Evolutionary conservation across 352 stramenopile genomes (phyloP).

Genomic region (Pythium aquatile): DNA sequence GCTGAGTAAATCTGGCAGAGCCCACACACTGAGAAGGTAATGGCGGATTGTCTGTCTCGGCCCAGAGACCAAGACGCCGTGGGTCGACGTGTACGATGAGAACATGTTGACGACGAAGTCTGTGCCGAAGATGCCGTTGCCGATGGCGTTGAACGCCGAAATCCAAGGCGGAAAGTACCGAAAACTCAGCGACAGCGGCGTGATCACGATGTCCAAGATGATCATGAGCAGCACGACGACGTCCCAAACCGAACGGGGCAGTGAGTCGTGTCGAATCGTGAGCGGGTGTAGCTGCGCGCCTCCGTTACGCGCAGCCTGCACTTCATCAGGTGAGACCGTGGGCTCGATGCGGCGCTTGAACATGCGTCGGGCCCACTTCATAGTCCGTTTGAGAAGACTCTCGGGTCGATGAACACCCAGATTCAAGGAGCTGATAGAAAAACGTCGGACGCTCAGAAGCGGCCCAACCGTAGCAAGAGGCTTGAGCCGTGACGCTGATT

Average conservation of each 20-base stretch:
- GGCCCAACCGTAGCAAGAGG: constrained; percentile 8
- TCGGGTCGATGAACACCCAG: background rate
- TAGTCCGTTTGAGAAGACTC: background rate
- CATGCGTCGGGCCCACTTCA: constrained; percentile 15
- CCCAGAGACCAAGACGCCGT: constrained; percentile 49
- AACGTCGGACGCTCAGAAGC: constrained; percentile 32
- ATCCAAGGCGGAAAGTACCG: constrained; percentile 35
- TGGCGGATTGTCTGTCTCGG: constrained; percentile 38
- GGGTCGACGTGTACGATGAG: constrained; percentile 54
- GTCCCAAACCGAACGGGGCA: constrained; percentile 47
- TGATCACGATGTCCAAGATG: constrained; percentile 55
- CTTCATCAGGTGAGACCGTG: constrained; percentile 39
- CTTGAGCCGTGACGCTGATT: background rate
- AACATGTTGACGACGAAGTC: constrained; percentile 64
- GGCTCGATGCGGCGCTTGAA: constrained; percentile 20
- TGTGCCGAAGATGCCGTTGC: constrained; percentile 49
- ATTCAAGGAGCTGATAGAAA: constrained; percentile 39
- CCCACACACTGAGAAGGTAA: constrained; percentile 60
- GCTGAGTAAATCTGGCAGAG: constrained; percentile 59
- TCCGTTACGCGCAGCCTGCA: constrained; percentile 37
- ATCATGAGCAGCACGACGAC: constrained; percentile 59
- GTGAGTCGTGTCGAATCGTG: constrained; percentile 53
- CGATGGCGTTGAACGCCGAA: constrained; percentile 34
- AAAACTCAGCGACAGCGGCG: constrained; percentile 54
- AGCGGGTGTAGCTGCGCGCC: constrained; percentile 35